Percentiles rank a stretch among this genome's conserved stretches.
Evolutionary conservation across 805 yeast genomes (phyloP).

Genomic region (Yarrowia phangngaensis): DNA sequence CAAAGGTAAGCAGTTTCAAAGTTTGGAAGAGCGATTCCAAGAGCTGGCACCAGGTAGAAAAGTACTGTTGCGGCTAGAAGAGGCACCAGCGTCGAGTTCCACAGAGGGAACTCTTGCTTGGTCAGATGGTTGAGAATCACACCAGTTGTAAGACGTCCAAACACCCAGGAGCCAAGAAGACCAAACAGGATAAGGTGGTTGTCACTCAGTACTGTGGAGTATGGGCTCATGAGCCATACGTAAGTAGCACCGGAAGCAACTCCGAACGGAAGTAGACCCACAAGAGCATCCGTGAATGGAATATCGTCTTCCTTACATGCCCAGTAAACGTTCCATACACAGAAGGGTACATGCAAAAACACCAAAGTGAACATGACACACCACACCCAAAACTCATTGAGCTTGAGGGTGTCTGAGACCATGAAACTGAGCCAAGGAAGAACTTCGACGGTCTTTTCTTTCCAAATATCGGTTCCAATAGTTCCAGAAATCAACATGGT

Average conservation of each 20-base stretch:
- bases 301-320: slow-evolving; percentile 47
- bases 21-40: slow-evolving; percentile 42
- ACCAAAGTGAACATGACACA: slow-evolving; percentile 36
- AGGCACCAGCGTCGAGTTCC: slow-evolving; percentile 61
- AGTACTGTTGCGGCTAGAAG: slow-evolving; percentile 39
- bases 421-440: slow-evolving; percentile 28
- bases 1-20: slow-evolving; percentile 45
- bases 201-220: slow-evolving; percentile 46
- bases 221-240: slow-evolving; percentile 45
- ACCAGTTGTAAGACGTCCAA: slow-evolving; percentile 67
- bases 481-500: slow-evolving; percentile 64
- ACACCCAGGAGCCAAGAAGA: slow-evolving; percentile 72
- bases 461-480: slow-evolving; percentile 58
- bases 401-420: slow-evolving; percentile 26
- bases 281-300: slow-evolving; percentile 40
- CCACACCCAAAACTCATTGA: slow-evolving; percentile 39
- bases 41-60: slow-evolving; percentile 48
- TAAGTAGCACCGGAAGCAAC: slow-evolving; percentile 50
- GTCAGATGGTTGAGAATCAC: slow-evolving; percentile 82
- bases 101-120: slow-evolving; percentile 69
- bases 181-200: slow-evolving; percentile 67
- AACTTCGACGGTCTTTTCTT: slow-evolving; percentile 33
- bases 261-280: slow-evolving; percentile 68
- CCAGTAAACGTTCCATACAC: slow-evolving; percentile 49
- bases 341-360: slow-evolving; percentile 58